Base-by-base conservation (phyloP, 306 rosid genomes). In the Cucurbita ficifolia region DNA sequence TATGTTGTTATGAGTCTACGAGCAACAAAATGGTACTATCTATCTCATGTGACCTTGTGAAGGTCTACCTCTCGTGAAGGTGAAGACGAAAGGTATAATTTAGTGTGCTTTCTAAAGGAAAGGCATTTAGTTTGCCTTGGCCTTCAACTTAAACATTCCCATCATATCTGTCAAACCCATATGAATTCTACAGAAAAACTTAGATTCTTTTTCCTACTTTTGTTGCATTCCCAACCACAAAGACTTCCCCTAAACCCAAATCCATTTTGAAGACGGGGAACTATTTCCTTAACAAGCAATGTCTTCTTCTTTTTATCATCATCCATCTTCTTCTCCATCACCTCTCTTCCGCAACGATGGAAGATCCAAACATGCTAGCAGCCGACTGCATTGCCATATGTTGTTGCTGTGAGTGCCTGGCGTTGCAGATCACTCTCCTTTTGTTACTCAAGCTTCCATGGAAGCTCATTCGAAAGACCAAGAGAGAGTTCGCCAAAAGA, bases 341-440 rank as follows among this genome's bases (percentile, higher is more conserved):
- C 43, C 73, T 74, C 74, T 19, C 48, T 40, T 73, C 33, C 51
- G 45, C 68, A 43, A 68, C 46, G 65, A 93, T 93, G 98, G 98
- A 93, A 81, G 98, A 93, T 38, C 45, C 52, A 50, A 86, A 86
- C 80, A 65, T 64, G 72, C 80, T 90, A 5, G 88, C 83, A 0
- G 91, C 96, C 0, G 97, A 90, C 75, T 93, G 97, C 73, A 80
- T 90, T 10, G 96, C 87, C 43, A 69, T 93, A 55, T 90, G 85
- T 8, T 90, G 98, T 64, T 90, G 97, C 87, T 88, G 98, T 81
- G 93, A 93, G 48, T 88, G 96, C 92, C 70, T 93, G 83, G 59
- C 87, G 46, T 73, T 93, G 29, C 97, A 93, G 69, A 79, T 88
- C 75, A 29, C 87, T 65, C 57, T 93, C 59, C 72, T 87, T 59